phyloP scores from a whole-genome alignment of 371 early-diverging fungal genomes.

The Homolaphlyctis polyrhiza region DNA sequence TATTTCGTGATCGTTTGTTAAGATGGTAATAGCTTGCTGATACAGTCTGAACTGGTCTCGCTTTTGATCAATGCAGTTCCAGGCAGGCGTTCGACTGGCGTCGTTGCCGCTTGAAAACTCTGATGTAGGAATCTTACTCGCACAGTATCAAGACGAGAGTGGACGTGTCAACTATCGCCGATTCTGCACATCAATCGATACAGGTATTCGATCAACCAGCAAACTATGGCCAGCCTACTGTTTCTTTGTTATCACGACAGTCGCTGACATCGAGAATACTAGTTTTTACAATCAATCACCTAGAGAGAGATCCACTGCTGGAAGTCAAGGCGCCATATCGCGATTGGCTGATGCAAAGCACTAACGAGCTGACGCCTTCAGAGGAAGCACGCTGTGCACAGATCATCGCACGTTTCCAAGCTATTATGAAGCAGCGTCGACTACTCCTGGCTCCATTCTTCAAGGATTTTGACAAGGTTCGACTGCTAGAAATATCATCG shows the following conservation, averaged over 20 bases:
- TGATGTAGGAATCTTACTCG: constrained; percentile 24
- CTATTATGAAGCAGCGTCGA: constrained; percentile 29
- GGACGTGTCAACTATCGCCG: constrained; percentile 32
- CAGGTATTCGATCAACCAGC: constrained; percentile 26
- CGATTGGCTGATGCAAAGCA: constrained; percentile 26
- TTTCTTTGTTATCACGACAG: not conserved
- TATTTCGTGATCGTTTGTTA: not conserved
- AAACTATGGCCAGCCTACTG: not conserved
- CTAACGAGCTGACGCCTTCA: constrained; percentile 28
- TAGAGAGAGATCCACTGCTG: constrained; percentile 34
- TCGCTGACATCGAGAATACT: not conserved
- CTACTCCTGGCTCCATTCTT: constrained; percentile 36
- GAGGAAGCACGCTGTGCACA: constrained; percentile 34
- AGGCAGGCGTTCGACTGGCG: constrained; percentile 30
- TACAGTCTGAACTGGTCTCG: not conserved
- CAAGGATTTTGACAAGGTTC: constrained; percentile 39
- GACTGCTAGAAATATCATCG: not conserved
- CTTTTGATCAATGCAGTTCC: constrained; percentile 24
- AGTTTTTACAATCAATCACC: constrained; percentile 43
- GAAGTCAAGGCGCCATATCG: constrained; percentile 35
- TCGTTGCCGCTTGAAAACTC: constrained; percentile 13
- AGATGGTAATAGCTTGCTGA: not conserved
- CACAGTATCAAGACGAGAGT: constrained; percentile 19
- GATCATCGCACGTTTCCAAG: constrained; percentile 25
- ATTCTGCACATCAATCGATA: constrained; percentile 40